Evolutionary conservation across 2,329 filamentous ascomycete species (phyloP).

Genomic region (Elsinoe necatrix): DNA sequence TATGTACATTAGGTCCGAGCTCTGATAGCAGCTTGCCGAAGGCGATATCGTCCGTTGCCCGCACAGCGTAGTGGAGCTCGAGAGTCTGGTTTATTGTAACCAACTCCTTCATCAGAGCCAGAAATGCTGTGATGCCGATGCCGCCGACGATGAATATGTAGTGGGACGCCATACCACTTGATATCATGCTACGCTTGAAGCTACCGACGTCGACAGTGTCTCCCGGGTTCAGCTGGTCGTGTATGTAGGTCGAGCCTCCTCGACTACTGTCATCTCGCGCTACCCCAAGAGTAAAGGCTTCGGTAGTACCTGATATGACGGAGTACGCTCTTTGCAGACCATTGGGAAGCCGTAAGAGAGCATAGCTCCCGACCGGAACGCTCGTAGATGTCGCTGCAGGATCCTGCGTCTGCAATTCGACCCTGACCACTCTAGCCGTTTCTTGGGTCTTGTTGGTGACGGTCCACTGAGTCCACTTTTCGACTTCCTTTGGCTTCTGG

Average conservation of each 20-base stretch:
- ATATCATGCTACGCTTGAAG: constrained; percentile 41
- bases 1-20: constrained; percentile 31
- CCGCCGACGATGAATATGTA: constrained; percentile 56
- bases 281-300: constrained; percentile 50
- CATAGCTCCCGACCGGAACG: background rate
- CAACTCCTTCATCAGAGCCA: constrained; percentile 40
- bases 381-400: background rate
- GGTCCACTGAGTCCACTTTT: background rate
- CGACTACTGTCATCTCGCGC: constrained; percentile 47
- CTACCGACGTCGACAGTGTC: constrained; percentile 45
- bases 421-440: background rate
- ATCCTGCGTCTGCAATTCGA: background rate
- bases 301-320: constrained; percentile 44
- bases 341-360: background rate
- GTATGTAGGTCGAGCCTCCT: constrained; percentile 54
- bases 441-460: background rate
- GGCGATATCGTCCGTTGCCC: constrained; percentile 26
- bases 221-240: constrained; percentile 41
- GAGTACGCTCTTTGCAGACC: constrained; percentile 46
- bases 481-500: background rate
- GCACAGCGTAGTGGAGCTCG: constrained; percentile 17
- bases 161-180: background rate
- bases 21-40: constrained; percentile 34
- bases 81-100: constrained; percentile 27
- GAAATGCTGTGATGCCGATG: constrained; percentile 58